phyloP scores from a whole-genome alignment of 2,329 filamentous ascomycete genomes.

The Xylariaceae sp. region DNA sequence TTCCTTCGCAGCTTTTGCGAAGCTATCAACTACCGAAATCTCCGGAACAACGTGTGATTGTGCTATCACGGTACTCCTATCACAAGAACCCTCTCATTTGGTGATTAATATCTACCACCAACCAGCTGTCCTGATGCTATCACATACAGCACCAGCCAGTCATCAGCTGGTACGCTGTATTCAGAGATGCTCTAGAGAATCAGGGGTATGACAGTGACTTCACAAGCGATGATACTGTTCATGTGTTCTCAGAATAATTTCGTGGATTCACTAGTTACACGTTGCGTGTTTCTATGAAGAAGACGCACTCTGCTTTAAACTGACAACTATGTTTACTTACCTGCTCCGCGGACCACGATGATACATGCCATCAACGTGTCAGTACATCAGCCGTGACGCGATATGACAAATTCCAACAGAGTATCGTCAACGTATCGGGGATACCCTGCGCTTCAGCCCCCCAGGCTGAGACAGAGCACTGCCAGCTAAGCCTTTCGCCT shows the following conservation, averaged over 20 bases:
- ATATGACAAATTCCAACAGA: neutral
- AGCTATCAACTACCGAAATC: neutral
- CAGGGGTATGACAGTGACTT: neutral
- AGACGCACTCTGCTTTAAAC: neutral
- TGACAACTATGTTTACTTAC: too few relatives aligned
- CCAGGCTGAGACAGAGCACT: neutral
- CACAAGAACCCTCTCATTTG: neutral
- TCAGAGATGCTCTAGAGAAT: too few relatives aligned
- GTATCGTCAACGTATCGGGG: neutral
- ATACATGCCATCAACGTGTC: neutral
- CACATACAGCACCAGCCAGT: neutral
- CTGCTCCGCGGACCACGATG: neutral
- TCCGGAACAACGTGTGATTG: neutral
- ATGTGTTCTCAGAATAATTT: neutral
- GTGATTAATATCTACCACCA: neutral
- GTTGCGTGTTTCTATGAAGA: neutral
- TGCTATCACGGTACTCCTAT: neutral
- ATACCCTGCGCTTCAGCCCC: neutral
- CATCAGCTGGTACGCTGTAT: neutral
- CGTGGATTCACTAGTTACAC: neutral
- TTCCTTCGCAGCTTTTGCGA: neutral
- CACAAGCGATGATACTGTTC: neutral
- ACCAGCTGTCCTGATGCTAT: neutral
- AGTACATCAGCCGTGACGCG: neutral
- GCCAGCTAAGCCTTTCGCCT: neutral